Percentiles rank a stretch among this genome's conserved stretches.
phyloP scores from a whole-genome alignment of 768 basidiomycete species.

The Boletus rubescentipes region DNA sequence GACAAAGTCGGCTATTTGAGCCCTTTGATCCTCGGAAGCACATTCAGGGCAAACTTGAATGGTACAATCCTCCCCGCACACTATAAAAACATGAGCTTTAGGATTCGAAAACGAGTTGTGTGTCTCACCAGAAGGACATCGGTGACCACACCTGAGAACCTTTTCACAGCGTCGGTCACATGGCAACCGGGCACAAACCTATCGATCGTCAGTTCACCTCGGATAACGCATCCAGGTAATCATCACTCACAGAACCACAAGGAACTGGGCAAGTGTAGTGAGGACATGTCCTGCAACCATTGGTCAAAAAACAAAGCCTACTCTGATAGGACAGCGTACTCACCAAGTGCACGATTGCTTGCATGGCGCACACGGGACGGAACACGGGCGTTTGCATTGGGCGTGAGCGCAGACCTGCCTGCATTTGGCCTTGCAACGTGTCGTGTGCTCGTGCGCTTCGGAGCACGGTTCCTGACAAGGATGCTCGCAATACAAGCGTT shows the following conservation, averaged over 20 bases:
- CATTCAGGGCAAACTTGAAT: conserved; percentile 57
- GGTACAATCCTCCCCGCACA: conserved; percentile 65
- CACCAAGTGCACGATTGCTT: conserved; percentile 59
- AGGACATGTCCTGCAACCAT: conserved; percentile 45
- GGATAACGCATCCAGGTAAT: background rate
- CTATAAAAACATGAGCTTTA: conserved; percentile 32
- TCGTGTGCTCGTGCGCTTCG: conserved; percentile 47
- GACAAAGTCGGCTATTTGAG: conserved; percentile 59
- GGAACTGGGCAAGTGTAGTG: conserved; percentile 59
- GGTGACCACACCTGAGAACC: conserved; percentile 57
- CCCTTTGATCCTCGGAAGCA: conserved; percentile 36
- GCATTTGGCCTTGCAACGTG: conserved; percentile 45
- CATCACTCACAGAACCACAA: conserved; percentile 61
- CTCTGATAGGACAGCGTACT: conserved; percentile 3
- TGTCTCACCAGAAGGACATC: conserved; percentile 60
- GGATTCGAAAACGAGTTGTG: background rate
- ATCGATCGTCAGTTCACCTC: background rate
- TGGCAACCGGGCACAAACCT: conserved; percentile 67
- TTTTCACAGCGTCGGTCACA: conserved; percentile 56
- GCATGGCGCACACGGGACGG: conserved; percentile 58
- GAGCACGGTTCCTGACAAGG: conserved; percentile 51
- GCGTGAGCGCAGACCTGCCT: conserved; percentile 57
- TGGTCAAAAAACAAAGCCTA: background rate
- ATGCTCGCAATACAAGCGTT: conserved; percentile 55
- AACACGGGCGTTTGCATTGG: conserved; percentile 48